phyloP scores from a whole-genome alignment of 345 rosid species.

The Garcia nutans region DNA sequence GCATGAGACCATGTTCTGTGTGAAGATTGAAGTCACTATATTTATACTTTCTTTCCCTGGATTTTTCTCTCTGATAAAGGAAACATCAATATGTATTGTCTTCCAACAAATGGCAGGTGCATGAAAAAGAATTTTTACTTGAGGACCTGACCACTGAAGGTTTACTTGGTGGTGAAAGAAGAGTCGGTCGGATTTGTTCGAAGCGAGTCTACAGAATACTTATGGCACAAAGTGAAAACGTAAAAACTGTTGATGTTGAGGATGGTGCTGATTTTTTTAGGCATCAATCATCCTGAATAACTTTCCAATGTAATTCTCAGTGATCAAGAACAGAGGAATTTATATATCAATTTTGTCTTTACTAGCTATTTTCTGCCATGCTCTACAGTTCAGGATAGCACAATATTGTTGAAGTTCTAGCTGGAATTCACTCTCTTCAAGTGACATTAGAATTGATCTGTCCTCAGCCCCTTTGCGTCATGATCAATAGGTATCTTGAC shows the following conservation, averaged over 20 bases:
- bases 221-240: slow-evolving; percentile 66
- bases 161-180: slow-evolving; percentile 58
- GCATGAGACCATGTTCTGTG: neutral
- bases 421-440: slow-evolving; percentile 6
- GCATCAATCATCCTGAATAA: slow-evolving; percentile 14
- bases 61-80: neutral
- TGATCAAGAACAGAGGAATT: neutral
- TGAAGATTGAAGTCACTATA: neutral
- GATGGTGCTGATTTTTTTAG: slow-evolving; percentile 84
- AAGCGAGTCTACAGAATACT: slow-evolving; percentile 82
- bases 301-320: slow-evolving; percentile 2
- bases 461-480: neutral
- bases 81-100: neutral
- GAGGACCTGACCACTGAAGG: slow-evolving; percentile 77
- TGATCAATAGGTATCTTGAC: slow-evolving; percentile 1
- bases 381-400: neutral
- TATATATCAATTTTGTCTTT: neutral
- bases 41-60: neutral
- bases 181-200: slow-evolving; percentile 83
- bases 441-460: slow-evolving; percentile 5
- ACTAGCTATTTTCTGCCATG: neutral
- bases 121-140: slow-evolving; percentile 84
- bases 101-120: slow-evolving; percentile 48
- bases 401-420: slow-evolving; percentile 6
- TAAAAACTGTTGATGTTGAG: slow-evolving; percentile 82